Base-by-base conservation (phyloP, 2,329 filamentous ascomycete species). In the Rhynchosporium agropyri region DNA sequence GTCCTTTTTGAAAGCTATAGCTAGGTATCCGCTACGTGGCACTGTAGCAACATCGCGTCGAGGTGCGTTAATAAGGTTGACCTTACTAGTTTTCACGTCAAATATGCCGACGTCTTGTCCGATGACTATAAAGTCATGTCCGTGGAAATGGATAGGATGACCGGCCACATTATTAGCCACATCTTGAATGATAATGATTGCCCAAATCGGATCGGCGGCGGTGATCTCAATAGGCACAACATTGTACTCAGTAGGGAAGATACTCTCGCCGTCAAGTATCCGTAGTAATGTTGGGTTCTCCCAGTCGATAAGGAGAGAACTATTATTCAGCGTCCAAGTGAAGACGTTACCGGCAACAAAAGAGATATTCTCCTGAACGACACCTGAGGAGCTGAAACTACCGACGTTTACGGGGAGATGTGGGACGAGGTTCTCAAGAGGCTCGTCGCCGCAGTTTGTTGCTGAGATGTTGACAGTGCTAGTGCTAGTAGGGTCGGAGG, bases 11-110 rank as follows among this genome's bases (percentile, higher is more conserved):
- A 71, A 71, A 0, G 61, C 70, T 45, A 73, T 67, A 13, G 71
- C 71, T 2, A 72, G 48, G 33, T 72, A 70, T 2, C 71, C 71
- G 3, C 60, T 45, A 9, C 60, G 58, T 31, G 71, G 71, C 10
- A 84, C 73, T 70, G 82, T 78, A 9, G 80, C 80, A 1, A 80
- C 79, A 68, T 85, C 82, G 28, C 83, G 76, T 4, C 83, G 78
- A 33, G 79, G 77, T 0, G 82, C 80, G 68, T 83, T 83, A 70
- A 13, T 69, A 57, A 58, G 71, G 1, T 55, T 62, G 15, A 70
- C 20, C 20, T 20, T 28, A 68, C 62, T 42, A 70, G 70, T 69
- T 50, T 77, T 71, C 60, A 29, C 67, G 62, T 55, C 45, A 36
- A 67, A 72, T 4, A 70, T 83, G 65, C 3, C 81, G 80, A 2